Evolutionary conservation across 2,329 filamentous ascomycete genomes (phyloP).

Genomic region (Penicillium sp.): DNA sequence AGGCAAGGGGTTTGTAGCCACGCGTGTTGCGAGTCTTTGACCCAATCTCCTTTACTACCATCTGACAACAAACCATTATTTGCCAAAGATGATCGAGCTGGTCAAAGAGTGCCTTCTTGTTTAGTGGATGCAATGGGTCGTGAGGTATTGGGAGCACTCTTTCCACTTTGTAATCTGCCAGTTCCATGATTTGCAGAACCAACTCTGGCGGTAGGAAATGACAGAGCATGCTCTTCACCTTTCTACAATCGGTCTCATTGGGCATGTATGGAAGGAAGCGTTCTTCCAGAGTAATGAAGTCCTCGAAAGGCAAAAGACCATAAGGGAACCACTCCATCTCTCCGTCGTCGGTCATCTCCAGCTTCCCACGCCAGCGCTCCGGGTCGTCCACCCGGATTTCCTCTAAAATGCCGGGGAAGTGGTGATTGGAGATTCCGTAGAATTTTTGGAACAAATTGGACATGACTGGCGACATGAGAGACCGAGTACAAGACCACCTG

Average conservation of each 20-base stretch:
- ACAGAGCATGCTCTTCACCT: background rate
- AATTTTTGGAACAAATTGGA: slow-evolving; percentile 2
- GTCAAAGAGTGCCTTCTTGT: background rate
- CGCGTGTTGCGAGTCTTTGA: no score
- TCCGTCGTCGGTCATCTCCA: background rate
- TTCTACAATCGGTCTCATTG: background rate
- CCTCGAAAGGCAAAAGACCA: slow-evolving; percentile 2
- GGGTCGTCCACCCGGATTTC: background rate
- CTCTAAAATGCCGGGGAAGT: background rate
- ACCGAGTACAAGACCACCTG: background rate
- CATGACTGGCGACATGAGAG: background rate
- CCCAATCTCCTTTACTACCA: background rate
- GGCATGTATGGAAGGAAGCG: background rate
- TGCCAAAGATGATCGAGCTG: slow-evolving; percentile 3
- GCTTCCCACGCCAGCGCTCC: background rate
- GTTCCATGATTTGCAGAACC: slow-evolving; percentile 2
- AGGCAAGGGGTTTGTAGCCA: background rate
- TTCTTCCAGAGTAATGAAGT: slow-evolving; percentile 4
- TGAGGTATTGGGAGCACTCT: slow-evolving; percentile 4
- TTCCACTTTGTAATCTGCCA: background rate
- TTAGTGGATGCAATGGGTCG: slow-evolving; percentile 5
- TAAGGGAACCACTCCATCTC: background rate
- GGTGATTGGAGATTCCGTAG: slow-evolving; percentile 2
- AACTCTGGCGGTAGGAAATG: background rate
- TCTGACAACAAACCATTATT: slow-evolving; percentile 3